Evolutionary conservation across 2,329 filamentous ascomycete genomes (phyloP).

Genomic region (Dendrostoma leiphaemia): DNA sequence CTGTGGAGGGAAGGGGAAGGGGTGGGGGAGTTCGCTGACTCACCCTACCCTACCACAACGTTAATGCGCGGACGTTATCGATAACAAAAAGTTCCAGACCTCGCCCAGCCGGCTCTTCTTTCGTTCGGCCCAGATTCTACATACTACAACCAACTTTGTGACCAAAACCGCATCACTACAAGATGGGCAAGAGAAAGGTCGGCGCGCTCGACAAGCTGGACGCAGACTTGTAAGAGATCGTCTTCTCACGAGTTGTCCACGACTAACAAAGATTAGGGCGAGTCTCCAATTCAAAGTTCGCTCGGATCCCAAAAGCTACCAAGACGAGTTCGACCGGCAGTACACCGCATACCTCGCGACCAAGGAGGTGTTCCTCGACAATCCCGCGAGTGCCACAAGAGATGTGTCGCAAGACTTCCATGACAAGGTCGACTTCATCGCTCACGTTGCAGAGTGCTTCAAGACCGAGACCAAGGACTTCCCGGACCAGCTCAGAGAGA

Average conservation of each 20-base stretch:
- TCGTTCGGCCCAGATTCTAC: not conserved
- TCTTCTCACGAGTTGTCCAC: slow-evolving; percentile 22
- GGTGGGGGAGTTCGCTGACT: not conserved
- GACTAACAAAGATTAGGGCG: slow-evolving; percentile 45
- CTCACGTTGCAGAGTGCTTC: slow-evolving; percentile 93
- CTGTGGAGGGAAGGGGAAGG: not conserved
- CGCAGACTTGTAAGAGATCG: slow-evolving; percentile 61
- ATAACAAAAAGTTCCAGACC: slow-evolving; percentile 1
- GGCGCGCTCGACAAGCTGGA: slow-evolving; percentile 94
- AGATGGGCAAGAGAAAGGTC: slow-evolving; percentile 84
- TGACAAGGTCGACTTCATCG: slow-evolving; percentile 89
- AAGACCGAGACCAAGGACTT: slow-evolving; percentile 76
- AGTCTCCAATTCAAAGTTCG: slow-evolving; percentile 91
- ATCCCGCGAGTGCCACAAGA: slow-evolving; percentile 74
- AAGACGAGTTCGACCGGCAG: slow-evolving; percentile 83
- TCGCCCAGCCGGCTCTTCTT: not conserved
- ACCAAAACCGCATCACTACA: slow-evolving; percentile 24
- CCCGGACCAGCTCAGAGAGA: slow-evolving; percentile 74
- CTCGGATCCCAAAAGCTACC: slow-evolving; percentile 80
- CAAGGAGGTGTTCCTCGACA: slow-evolving; percentile 84
- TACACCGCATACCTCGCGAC: slow-evolving; percentile 91
- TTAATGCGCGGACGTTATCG: not conserved
- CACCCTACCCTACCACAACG: not conserved
- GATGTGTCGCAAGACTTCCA: slow-evolving; percentile 80
- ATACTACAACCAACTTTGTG: not conserved